Conservation (phyloP, 441 rosid genomes). For the Populus hybrid region DNA sequence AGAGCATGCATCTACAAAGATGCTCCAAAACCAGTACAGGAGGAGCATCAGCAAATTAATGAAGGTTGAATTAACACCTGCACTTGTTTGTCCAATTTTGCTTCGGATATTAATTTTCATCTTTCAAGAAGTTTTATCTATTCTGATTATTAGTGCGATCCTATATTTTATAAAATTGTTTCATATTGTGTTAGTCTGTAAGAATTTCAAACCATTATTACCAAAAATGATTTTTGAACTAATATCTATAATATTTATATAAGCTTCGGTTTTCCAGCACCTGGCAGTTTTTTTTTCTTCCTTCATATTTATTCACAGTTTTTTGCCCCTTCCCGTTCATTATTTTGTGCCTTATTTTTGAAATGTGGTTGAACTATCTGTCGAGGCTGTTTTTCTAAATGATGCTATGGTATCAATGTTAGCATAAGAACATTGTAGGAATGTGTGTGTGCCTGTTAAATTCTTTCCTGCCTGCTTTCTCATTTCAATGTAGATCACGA, state of each 20-base stretch:
- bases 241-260: background rate
- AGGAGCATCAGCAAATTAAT: slow-evolving; percentile 35
- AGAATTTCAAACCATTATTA: background rate
- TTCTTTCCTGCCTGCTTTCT: slow-evolving; percentile 9
- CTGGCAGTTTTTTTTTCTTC: background rate
- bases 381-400: background rate
- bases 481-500: background rate
- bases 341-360: background rate
- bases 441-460: background rate
- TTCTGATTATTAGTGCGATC: background rate
- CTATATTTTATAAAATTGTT: background rate
- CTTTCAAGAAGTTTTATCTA: background rate
- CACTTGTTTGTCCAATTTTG: background rate
- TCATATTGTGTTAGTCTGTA: background rate
- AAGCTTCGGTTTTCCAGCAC: background rate
- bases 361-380: background rate
- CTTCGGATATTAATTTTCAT: background rate
- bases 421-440: background rate
- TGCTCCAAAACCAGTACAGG: slow-evolving; percentile 42
- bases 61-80: slow-evolving; percentile 33
- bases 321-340: background rate
- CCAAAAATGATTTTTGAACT: background rate
- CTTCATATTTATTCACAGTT: background rate
- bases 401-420: background rate
- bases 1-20: slow-evolving; percentile 46